phyloP scores from a whole-genome alignment of 495 filamentous ascomycete genomes.

The Penicillium pancosmium region DNA sequence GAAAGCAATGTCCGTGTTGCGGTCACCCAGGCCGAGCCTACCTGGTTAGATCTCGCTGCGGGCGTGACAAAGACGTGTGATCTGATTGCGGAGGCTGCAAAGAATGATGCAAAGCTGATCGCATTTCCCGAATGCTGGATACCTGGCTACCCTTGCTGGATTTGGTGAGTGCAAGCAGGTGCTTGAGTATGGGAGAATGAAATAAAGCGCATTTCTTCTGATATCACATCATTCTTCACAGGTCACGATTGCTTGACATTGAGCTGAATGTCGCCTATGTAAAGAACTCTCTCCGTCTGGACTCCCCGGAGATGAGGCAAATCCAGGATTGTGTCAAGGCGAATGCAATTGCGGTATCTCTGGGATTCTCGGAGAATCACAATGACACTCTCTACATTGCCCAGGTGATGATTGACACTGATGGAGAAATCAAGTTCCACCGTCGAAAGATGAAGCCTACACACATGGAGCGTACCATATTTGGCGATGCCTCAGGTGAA shows the following conservation, averaged over 20 bases:
- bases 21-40: constrained; percentile 55
- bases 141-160: constrained; percentile 41
- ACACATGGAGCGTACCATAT: constrained; percentile 65
- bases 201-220: not conserved
- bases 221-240: constrained; percentile 12
- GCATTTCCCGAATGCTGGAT: constrained; percentile 52
- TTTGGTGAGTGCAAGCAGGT: constrained; percentile 47
- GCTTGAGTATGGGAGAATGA: not conserved
- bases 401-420: constrained; percentile 51
- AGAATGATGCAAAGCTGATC: constrained; percentile 47
- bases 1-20: constrained; percentile 38
- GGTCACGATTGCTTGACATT: constrained; percentile 49
- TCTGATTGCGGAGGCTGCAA: constrained; percentile 56
- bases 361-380: constrained; percentile 58
- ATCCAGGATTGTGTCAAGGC: constrained; percentile 44
- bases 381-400: constrained; percentile 57
- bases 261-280: constrained; percentile 49
- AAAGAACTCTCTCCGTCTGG: constrained; percentile 48
- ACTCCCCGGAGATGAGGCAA: constrained; percentile 49
- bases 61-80: constrained; percentile 52
- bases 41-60: constrained; percentile 54
- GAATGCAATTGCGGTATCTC: constrained; percentile 48
- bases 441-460: constrained; percentile 64
- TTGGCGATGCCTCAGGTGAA: constrained; percentile 55
- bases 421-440: constrained; percentile 47